Base-by-base conservation (phyloP, 108 stramenopile genomes). In the Pseudonitzschia multiseries region DNA sequence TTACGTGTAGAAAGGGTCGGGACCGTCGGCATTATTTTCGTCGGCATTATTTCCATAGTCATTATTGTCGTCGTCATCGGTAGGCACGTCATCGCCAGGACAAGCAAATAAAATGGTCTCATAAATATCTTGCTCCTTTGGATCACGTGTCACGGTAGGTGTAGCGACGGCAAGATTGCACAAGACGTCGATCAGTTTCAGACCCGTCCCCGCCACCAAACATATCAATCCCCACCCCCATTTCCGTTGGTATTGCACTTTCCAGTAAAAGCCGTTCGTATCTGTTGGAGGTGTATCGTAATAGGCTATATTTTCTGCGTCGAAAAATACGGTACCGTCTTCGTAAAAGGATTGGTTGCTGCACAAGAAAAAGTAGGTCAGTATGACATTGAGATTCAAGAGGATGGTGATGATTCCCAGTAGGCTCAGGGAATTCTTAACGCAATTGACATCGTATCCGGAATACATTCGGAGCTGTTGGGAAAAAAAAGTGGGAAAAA, bases 361-460 rank as follows among this genome's bases (percentile, higher is more conserved):
- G 62, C 78, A 83, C 29, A 40, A 22, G 15, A 62, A 70, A 26
- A 57, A 72, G 62, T 61, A 83, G 20, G 66, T 59, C 4, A 74
- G 21, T 51, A 75, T 52, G 28, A 66, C 61, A 68, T 76, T 78
- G 24, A 83, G 32, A 15, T 70, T 57, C 56, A 80, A 33, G 18
- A 57, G n/a, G 17, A 83, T 64, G 28, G 65, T 68, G 36, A 60
- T 36, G 42, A 83, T 22, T 10, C 78, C 71, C 41, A 70, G 41
- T 22, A 76, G 18, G 13, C 70, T 68, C 22, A 59, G 29, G 36
- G 36, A 79, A 36, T 42, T 42, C 68, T 83, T 83, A 21, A 74
- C 73, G 42, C 82, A 83, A 42, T 83, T 83, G 29, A 76, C 71
- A 64, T 83, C 82, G 33, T 83, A 83, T 20, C 71, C 77, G 9